phyloP scores from a whole-genome alignment of 73 alveolate genomes.

The Paramecium caudatum region DNA sequence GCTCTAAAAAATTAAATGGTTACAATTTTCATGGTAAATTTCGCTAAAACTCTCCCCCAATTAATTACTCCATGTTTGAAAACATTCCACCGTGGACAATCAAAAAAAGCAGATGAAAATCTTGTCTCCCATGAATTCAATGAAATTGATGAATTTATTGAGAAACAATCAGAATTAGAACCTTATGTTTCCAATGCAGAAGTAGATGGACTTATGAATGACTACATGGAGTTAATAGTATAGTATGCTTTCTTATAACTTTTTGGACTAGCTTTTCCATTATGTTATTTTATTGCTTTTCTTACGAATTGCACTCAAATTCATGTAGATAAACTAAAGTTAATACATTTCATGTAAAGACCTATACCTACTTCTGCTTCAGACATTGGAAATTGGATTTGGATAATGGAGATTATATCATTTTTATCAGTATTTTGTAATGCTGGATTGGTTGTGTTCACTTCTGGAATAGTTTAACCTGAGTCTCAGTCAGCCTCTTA shows the following conservation, averaged over 20 bases:
- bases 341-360: conserved; percentile 77
- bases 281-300: conserved; percentile 75
- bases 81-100: neutral
- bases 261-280: conserved; percentile 80
- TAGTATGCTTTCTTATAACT: conserved; percentile 75
- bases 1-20: conserved; percentile 77
- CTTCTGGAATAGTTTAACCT: conserved; percentile 24
- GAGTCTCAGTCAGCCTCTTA: conserved; percentile 4
- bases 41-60: conserved; percentile 75
- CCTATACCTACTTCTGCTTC: conserved; percentile 79
- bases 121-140: conserved; percentile 46
- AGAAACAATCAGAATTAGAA: conserved; percentile 65
- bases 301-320: conserved; percentile 69
- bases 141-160: conserved; percentile 71
- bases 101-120: conserved; percentile 54
- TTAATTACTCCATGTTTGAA: conserved; percentile 69
- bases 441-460: conserved; percentile 72
- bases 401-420: conserved; percentile 67
- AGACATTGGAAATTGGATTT: conserved; percentile 75
- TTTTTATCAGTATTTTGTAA: conserved; percentile 77
- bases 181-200: conserved; percentile 73
- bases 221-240: conserved; percentile 78
- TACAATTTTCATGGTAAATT: conserved; percentile 71
- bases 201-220: conserved; percentile 80
- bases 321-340: conserved; percentile 73